A percentile compares a stretch with the other conserved stretches of the same genome.
Evolutionary conservation across 352 stramenopile genomes (phyloP).

Genomic region (Pseudoperonospora humuli): DNA sequence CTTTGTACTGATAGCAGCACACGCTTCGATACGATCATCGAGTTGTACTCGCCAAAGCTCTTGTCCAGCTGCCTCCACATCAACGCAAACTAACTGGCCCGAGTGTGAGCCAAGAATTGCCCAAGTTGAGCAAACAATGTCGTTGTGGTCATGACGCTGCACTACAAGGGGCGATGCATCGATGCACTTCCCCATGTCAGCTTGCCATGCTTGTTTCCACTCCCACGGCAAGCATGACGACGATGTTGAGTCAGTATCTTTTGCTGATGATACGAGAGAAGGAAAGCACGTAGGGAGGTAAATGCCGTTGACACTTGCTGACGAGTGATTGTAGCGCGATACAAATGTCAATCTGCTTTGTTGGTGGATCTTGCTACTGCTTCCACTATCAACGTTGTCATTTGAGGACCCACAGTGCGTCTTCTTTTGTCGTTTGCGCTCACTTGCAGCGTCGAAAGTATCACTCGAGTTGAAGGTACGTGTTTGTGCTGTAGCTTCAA

Average conservation of each 20-base stretch:
- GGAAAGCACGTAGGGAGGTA: constrained; percentile 14
- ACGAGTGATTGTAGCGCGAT: constrained; percentile 27
- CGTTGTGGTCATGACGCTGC: constrained; percentile 1
- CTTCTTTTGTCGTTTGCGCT: constrained; percentile 17
- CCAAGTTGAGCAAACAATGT: constrained; percentile 9
- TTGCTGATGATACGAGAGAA: neutral
- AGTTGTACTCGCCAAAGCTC: constrained; percentile 35
- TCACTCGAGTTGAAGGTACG: neutral
- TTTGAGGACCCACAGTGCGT: neutral
- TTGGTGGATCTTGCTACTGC: neutral
- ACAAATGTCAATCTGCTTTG: constrained; percentile 6
- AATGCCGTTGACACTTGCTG: constrained; percentile 1
- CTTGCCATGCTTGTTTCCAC: constrained; percentile 16
- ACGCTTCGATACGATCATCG: constrained; percentile 54
- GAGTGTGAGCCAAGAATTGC: constrained; percentile 49
- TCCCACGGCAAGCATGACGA: constrained; percentile 5
- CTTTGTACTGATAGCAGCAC: constrained; percentile 28
- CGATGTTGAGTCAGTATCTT: neutral
- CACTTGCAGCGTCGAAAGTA: neutral
- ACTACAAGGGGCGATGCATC: constrained; percentile 56
- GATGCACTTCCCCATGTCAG: constrained; percentile 51
- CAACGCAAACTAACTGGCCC: constrained; percentile 31
- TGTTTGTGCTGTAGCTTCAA: neutral
- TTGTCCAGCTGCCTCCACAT: constrained; percentile 18
- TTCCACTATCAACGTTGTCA: neutral